Conservation (phyloP, 2,329 filamentous ascomycete species). For the Neocucurbitaria cava region DNA sequence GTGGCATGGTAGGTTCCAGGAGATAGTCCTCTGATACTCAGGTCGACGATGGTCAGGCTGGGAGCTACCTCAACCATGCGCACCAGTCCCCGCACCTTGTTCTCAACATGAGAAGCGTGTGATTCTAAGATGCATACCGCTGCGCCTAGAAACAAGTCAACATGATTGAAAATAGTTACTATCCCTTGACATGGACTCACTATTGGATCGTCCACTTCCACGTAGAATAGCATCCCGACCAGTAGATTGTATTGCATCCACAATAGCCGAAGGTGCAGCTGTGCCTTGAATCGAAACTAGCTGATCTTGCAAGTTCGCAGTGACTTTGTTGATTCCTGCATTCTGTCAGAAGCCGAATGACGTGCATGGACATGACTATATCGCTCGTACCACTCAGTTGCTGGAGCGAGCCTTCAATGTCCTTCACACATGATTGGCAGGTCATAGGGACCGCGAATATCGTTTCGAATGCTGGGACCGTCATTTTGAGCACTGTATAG, state of each 20-base stretch:
- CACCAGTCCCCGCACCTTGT: slow-evolving; percentile 82
- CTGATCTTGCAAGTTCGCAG: slow-evolving; percentile 82
- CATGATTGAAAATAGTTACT: background rate
- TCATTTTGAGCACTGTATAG: slow-evolving; percentile 28
- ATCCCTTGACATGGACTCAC: slow-evolving; percentile 59
- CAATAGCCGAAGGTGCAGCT: slow-evolving; percentile 88
- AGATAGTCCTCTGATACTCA: slow-evolving; percentile 82
- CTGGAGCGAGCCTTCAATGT: slow-evolving; percentile 79
- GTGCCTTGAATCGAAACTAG: slow-evolving; percentile 86
- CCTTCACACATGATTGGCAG: slow-evolving; percentile 87
- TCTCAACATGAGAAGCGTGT: slow-evolving; percentile 65
- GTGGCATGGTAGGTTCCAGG: slow-evolving; percentile 84
- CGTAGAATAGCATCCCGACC: slow-evolving; percentile 94
- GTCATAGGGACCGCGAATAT: slow-evolving; percentile 94
- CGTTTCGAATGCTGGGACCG: slow-evolving; percentile 65
- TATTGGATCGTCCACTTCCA: slow-evolving; percentile 84
- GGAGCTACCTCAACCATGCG: slow-evolving; percentile 91
- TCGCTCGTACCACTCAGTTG: slow-evolving; percentile 67
- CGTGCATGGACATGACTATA: slow-evolving; percentile 20
- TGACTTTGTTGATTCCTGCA: slow-evolving; percentile 79
- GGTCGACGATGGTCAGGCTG: slow-evolving; percentile 80
- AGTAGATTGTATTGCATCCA: slow-evolving; percentile 85
- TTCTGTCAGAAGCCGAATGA: slow-evolving; percentile 30
- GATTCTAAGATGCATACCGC: slow-evolving; percentile 97
- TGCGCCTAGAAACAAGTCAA: slow-evolving; percentile 60